Percentiles rank a stretch among this genome's conserved stretches.
These are phyloP conservation scores for Neofusicoccum kwambonambiense DNA, from an alignment of 2,329 filamentous ascomycete genomes.

Conservation along the genomic window DNA sequence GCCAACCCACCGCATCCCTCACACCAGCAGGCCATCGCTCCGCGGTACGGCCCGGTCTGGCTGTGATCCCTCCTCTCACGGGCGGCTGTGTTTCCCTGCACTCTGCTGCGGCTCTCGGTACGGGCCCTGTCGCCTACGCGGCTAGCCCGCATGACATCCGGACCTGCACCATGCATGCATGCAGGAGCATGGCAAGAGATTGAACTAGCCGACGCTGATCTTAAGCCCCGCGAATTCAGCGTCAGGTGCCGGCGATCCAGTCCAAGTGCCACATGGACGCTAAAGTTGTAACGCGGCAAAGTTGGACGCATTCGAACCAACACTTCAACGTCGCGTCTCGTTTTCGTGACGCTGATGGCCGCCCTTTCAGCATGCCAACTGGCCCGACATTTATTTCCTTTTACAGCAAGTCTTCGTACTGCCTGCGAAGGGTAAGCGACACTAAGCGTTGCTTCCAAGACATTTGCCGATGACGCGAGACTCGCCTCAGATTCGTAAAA, in stretches of 20 bases:
- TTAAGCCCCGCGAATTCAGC: neutral
- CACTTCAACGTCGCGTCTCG: too few species aligned
- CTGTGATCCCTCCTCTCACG: too few species aligned
- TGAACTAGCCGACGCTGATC: neutral
- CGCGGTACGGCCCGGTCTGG: neutral
- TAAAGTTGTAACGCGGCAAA: too few species aligned
- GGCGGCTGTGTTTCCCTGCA: too few species aligned
- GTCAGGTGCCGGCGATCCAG: neutral
- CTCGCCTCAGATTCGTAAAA: neutral
- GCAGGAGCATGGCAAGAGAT: neutral
- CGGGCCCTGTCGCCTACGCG: neutral
- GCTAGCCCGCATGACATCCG: neutral
- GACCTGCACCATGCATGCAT: neutral
- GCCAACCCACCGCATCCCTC: neutral
- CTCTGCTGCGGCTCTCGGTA: neutral
- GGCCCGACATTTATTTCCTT: too few species aligned
- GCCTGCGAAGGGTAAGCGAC: neutral
- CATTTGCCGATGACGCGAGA: conserved; percentile 11
- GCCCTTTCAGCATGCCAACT: too few species aligned
- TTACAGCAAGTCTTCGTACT: too few species aligned
- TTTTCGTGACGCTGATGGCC: too few species aligned
- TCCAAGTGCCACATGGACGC: too few species aligned
- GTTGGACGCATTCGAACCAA: too few species aligned
- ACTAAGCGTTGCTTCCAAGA: neutral
- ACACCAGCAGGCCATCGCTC: too few species aligned